Base-by-base conservation (phyloP, 2,329 filamentous ascomycete genomes). In the Xylaria sp. region DNA sequence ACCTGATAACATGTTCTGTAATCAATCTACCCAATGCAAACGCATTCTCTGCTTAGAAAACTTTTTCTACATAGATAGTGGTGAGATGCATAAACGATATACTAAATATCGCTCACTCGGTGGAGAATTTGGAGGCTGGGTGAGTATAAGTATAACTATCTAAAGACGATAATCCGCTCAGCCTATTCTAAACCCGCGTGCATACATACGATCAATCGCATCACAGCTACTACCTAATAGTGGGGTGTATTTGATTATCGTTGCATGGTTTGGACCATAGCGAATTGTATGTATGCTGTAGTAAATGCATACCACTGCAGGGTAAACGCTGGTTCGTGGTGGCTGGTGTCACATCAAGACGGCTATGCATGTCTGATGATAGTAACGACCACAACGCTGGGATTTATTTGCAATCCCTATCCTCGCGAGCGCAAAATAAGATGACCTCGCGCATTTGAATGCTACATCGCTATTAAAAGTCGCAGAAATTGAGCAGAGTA, bases 1-100 rank as follows among this genome's bases (percentile, higher is more conserved):
- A 39, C 34, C 67, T 45, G 64, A 47, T 54, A 27, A 47, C 14
- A 47, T 47, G 42, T 12, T 6, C 17, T 17, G n/a, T 8, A 47
- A 17, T n/a, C 17, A 47, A 17, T n/a, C n/a, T 47, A 47, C 42
- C n/a, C 19, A 24, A 12, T 54, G 47, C 21, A 51, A 21, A 27
- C 30, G 30, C 21, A 9, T n/a, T 27, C 6, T 42, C 17, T 19
- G 17, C 17, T n/a, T 47, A 17, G 5, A 47, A 47, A 9, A 3
- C 17, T 47, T 2, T 47, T 19, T 47, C 17, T 14, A 42, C 17
- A 42, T 5, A 19, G 6, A 47, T 47, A 19, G 12, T 42, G 2
- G 39, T 14, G 14, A 17, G 14, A 19, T 47, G 17, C 17, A 47
- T 47, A 47, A 19, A n/a, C 42, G 17, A 47, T 47, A 47, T 47